Percentiles rank a stretch among this genome's conserved stretches.
Evolutionary conservation across 306 rosid genomes (phyloP).

Genomic region (Cucurbita argyrosperma): DNA sequence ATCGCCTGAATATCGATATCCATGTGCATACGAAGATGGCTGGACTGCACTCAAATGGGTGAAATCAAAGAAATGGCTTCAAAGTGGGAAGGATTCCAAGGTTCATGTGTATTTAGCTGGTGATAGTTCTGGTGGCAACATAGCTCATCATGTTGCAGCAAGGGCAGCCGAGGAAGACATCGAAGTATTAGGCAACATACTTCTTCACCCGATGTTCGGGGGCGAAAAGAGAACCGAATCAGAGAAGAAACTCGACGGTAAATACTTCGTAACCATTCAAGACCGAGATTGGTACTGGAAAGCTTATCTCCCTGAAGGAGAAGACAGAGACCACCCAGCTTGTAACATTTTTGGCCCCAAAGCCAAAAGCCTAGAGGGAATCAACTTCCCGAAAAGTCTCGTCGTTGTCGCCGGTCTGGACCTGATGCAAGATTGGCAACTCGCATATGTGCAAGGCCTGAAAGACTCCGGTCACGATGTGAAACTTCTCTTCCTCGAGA

Average conservation of each 20-base stretch:
- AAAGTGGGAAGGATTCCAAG: slow-evolving; percentile 53
- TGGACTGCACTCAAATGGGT: slow-evolving; percentile 63
- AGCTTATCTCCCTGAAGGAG: slow-evolving; percentile 63
- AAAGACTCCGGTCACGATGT: slow-evolving; percentile 29
- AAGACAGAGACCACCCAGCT: slow-evolving; percentile 58
- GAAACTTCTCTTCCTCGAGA: slow-evolving; percentile 46
- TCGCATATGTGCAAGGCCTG: slow-evolving; percentile 53
- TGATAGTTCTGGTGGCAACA: slow-evolving; percentile 63
- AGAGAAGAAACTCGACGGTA: slow-evolving; percentile 45
- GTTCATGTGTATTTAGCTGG: slow-evolving; percentile 57
- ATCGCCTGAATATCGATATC: slow-evolving; percentile 47
- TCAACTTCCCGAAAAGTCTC: slow-evolving; percentile 42
- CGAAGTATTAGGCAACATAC: slow-evolving; percentile 54
- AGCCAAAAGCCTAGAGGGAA: slow-evolving; percentile 37
- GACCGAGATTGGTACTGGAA: slow-evolving; percentile 78
- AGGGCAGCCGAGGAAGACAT: slow-evolving; percentile 41
- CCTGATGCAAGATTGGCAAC: slow-evolving; percentile 66
- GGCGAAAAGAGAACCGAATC: slow-evolving; percentile 47
- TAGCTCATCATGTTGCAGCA: slow-evolving; percentile 48
- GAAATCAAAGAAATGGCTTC: slow-evolving; percentile 56
- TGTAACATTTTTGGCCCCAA: slow-evolving; percentile 57
- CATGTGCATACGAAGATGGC: slow-evolving; percentile 63
- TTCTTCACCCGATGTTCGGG: slow-evolving; percentile 62
- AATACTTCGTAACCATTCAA: slow-evolving; percentile 49
- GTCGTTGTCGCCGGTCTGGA: slow-evolving; percentile 70